Conservation (phyloP, 2,329 filamentous ascomycete genomes). For the Plectosphaerella sp. region DNA sequence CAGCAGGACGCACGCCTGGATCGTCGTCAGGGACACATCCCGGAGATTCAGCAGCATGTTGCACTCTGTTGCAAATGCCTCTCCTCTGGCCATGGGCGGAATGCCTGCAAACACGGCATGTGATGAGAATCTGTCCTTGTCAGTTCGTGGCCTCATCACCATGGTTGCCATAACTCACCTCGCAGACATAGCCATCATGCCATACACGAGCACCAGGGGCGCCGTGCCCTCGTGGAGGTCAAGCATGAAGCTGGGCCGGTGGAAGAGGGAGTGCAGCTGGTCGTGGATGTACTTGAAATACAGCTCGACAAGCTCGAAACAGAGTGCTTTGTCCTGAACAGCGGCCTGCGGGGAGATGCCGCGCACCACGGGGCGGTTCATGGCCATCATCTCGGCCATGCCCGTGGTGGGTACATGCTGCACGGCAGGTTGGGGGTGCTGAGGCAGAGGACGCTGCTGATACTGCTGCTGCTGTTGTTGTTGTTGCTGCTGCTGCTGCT, state of each 20-base stretch:
- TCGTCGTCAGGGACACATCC: conserved; percentile 26
- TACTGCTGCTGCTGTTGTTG: not conserved
- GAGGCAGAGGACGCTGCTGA: not conserved
- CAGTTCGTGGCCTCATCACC: not conserved
- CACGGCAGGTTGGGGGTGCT: not conserved
- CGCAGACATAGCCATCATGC: conserved; percentile 18
- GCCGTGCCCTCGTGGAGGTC: conserved; percentile 16
- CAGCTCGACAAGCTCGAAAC: conserved; percentile 21
- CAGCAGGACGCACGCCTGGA: conserved; percentile 34
- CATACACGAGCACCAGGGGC: conserved; percentile 15
- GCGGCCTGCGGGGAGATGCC: conserved; percentile 9
- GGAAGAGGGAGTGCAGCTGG: conserved; percentile 26
- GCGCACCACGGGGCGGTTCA: not conserved
- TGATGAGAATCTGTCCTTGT: conserved; percentile 13
- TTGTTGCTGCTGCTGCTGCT: not conserved
- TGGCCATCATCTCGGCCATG: conserved; percentile 7
- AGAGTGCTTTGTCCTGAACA: conserved; percentile 11
- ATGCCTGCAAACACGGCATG: conserved; percentile 12
- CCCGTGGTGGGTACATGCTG: not conserved
- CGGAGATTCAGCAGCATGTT: conserved; percentile 25
- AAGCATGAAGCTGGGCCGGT: conserved; percentile 18
- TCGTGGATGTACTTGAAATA: conserved; percentile 28
- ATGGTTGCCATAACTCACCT: conserved; percentile 1
- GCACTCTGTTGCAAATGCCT: conserved; percentile 15
- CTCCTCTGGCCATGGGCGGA: conserved; percentile 16